Conservation (phyloP, 2,329 filamentous ascomycete genomes). For the Colletotrichum aenigma region DNA sequence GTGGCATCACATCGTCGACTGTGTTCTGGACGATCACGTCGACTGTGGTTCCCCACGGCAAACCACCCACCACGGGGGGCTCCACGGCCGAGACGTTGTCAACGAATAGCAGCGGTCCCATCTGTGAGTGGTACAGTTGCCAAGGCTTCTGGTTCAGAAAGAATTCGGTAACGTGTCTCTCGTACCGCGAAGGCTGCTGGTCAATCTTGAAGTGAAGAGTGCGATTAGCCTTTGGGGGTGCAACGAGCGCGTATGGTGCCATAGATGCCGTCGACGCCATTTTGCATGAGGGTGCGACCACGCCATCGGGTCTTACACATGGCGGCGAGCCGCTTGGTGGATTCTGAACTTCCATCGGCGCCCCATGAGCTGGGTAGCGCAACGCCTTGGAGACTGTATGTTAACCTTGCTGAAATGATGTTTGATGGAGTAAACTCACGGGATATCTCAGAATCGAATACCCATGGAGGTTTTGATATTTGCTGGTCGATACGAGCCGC, state of each 20-base stretch:
- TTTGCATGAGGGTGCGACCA: background rate
- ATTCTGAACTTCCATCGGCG: background rate
- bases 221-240: background rate
- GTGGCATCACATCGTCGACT: background rate
- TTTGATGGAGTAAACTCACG: background rate
- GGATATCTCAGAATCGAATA: constrained; percentile 46
- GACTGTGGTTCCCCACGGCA: constrained; percentile 39
- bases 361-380: background rate
- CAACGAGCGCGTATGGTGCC: background rate
- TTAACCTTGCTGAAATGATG: background rate
- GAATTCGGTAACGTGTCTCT: background rate
- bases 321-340: background rate
- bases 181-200: background rate
- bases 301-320: background rate
- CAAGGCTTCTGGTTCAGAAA: background rate
- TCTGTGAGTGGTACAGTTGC: constrained; percentile 29
- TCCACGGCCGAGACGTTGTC: constrained; percentile 37
- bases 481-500: constrained; percentile 51
- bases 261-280: background rate
- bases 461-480: constrained; percentile 59
- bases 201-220: background rate
- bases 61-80: background rate
- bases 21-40: constrained; percentile 21
- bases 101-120: constrained; percentile 44
- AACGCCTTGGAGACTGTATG: background rate